Conservation (phyloP, 2,329 filamentous ascomycete genomes). For the Biscogniauxia mediterranea region DNA sequence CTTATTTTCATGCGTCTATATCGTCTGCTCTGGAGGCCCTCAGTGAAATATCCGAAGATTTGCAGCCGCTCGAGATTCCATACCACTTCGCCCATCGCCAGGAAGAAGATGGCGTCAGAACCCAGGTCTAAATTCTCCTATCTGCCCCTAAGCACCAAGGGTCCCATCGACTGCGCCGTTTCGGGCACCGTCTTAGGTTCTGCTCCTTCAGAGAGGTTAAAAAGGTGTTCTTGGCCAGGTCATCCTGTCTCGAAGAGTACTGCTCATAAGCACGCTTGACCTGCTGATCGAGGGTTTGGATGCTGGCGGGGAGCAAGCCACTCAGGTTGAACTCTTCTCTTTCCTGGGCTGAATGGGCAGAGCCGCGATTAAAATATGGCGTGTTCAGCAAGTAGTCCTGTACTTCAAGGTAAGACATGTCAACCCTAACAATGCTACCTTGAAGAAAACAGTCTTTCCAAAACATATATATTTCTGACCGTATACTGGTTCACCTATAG, state of each 20-base stretch:
- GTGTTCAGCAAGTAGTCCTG: conserved; percentile 64
- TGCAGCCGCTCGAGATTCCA: conserved; percentile 12
- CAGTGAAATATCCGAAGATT: neutral
- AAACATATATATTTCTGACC: no score
- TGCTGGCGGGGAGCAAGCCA: conserved; percentile 68
- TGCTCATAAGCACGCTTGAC: conserved; percentile 76
- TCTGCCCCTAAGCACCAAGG: conserved; percentile 47
- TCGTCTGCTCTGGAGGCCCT: conserved; percentile 11
- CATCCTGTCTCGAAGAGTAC: conserved; percentile 60
- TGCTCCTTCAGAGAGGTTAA: conserved; percentile 55
- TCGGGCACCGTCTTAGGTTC: conserved; percentile 63
- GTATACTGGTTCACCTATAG: conserved; percentile 36
- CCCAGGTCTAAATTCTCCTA: conserved; percentile 39
- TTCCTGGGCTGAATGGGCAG: conserved; percentile 81
- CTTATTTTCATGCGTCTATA: conserved; percentile 17
- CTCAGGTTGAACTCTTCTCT: conserved; percentile 77
- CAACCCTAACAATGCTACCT: neutral
- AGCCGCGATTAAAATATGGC: conserved; percentile 79
- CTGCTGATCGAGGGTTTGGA: conserved; percentile 77
- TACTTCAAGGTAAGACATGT: conserved; percentile 63
- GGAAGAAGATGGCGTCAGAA: conserved; percentile 28
- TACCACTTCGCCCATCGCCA: conserved; percentile 5
- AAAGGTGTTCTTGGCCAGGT: conserved; percentile 59
- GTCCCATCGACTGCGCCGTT: conserved; percentile 49
- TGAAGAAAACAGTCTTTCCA: neutral